A percentile compares a stretch with the other conserved stretches of the same genome.
Evolutionary conservation across 2,329 filamentous ascomycete species (phyloP).

Genomic region (Epichloe glyceriae): DNA sequence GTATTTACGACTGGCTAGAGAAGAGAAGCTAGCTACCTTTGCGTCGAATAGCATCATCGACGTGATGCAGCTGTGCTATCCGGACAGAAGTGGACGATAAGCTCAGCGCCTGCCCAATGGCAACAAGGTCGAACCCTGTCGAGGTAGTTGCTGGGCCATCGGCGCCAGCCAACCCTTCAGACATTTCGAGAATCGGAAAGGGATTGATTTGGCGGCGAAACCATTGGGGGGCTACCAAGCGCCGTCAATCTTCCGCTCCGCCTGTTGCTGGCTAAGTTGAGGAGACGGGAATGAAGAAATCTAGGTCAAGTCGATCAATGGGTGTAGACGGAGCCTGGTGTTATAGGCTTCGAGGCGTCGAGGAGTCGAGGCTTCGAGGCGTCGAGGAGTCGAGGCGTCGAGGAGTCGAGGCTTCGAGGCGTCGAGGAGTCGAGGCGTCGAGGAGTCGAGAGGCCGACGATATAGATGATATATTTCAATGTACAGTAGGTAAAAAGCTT

Average conservation of each 20-base stretch:
- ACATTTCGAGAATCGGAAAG: conserved; percentile 19
- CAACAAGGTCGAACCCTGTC: conserved; percentile 33
- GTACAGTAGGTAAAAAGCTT: background rate
- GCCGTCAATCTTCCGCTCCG: background rate
- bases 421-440: background rate
- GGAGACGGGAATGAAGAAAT: background rate
- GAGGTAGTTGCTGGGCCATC: conserved; percentile 31
- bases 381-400: background rate
- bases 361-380: too few relatives aligned
- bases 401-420: background rate
- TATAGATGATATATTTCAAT: background rate
- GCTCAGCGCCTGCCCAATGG: conserved; percentile 36
- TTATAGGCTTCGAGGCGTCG: background rate
- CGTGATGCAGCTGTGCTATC: conserved; percentile 37
- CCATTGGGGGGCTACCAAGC: conserved; percentile 21
- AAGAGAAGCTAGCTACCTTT: conserved; percentile 2
- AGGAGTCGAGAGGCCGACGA: background rate
- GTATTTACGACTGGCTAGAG: background rate
- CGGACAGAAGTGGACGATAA: conserved; percentile 50
- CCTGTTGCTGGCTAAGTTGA: background rate
- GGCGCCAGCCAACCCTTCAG: conserved; percentile 17
- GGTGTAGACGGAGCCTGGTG: background rate
- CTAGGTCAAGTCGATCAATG: background rate
- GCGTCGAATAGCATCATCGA: conserved; percentile 41
- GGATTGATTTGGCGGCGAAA: conserved; percentile 13